Conservation (phyloP, 108 stramenopile genomes). For the Mediolabrus comicus region DNA sequence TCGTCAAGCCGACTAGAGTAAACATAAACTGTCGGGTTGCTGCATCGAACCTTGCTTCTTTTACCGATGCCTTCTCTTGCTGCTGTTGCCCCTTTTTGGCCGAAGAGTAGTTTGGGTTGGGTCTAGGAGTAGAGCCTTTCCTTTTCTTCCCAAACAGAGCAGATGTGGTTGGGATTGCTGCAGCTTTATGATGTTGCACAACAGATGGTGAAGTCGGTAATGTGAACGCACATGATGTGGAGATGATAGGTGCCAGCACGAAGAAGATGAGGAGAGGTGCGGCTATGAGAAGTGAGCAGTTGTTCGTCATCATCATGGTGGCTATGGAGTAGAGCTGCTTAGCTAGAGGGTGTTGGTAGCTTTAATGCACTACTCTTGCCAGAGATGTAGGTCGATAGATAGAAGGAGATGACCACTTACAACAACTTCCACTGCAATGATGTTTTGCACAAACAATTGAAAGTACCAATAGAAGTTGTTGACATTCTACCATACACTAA, state of each 20-base stretch:
- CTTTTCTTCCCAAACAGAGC: constrained; percentile 31
- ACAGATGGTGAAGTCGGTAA: not conserved
- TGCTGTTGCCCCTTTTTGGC: constrained; percentile 37
- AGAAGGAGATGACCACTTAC: no score
- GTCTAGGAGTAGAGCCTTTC: constrained; percentile 23
- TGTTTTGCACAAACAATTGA: no score
- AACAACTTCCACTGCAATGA: no score
- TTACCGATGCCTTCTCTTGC: constrained; percentile 81
- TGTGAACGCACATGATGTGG: not conserved
- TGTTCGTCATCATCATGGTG: not conserved
- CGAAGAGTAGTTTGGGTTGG: constrained; percentile 34
- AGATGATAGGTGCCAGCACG: not conserved
- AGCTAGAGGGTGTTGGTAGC: no score
- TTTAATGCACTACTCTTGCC: no score
- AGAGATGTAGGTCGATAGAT: no score
- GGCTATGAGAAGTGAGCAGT: not conserved
- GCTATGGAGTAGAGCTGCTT: no score
- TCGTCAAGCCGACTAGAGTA: constrained; percentile 75
- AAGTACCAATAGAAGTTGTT: no score
- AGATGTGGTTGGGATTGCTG: not conserved
- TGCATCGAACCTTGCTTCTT: constrained; percentile 87
- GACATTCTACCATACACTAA: no score
- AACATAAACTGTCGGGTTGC: constrained; percentile 90
- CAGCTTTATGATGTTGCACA: not conserved
- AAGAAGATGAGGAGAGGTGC: not conserved